Percentiles rank a stretch among this genome's conserved stretches.
Evolutionary conservation across 805 yeast genomes (phyloP).

Genomic region (Lachancea quebecensis): DNA sequence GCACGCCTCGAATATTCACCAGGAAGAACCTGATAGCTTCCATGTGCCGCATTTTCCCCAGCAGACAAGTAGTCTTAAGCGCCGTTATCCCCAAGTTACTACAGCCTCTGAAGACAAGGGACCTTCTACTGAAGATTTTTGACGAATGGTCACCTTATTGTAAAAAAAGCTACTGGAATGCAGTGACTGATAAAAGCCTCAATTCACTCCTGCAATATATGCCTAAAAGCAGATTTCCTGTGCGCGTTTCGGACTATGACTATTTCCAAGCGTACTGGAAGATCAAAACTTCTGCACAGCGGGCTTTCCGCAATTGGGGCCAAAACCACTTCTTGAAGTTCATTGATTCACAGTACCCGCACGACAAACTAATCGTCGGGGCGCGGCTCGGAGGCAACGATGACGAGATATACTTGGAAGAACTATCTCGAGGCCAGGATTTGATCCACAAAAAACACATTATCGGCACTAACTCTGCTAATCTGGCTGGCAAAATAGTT

Average conservation of each 20-base stretch:
- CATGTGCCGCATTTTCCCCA: constrained; percentile 12
- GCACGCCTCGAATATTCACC: constrained; percentile 16
- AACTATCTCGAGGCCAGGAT: background rate
- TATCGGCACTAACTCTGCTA: constrained; percentile 4
- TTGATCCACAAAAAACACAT: constrained; percentile 1
- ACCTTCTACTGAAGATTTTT: constrained; percentile 12
- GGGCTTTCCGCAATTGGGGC: background rate
- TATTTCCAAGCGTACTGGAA: constrained; percentile 7
- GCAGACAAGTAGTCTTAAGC: constrained; percentile 10
- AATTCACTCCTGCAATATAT: constrained; percentile 3
- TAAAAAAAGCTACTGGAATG: constrained; percentile 13
- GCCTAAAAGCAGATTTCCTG: constrained; percentile 15
- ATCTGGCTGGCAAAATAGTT: constrained; percentile 14
- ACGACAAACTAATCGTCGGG: constrained; percentile 1
- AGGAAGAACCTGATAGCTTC: constrained; percentile 12
- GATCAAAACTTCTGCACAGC: background rate
- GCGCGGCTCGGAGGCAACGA: background rate
- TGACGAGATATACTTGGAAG: background rate
- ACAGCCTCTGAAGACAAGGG: constrained; percentile 12
- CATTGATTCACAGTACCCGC: constrained; percentile 2
- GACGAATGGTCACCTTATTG: constrained; percentile 16
- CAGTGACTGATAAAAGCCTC: constrained; percentile 8
- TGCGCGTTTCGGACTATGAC: constrained; percentile 5
- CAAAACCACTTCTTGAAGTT: background rate
- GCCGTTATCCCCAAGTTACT: constrained; percentile 13